A percentile compares a stretch with the other conserved stretches of the same genome.
Evolutionary conservation across 495 filamentous ascomycete genomes (phyloP).

Genomic region (Xylaria flabelliformis): DNA sequence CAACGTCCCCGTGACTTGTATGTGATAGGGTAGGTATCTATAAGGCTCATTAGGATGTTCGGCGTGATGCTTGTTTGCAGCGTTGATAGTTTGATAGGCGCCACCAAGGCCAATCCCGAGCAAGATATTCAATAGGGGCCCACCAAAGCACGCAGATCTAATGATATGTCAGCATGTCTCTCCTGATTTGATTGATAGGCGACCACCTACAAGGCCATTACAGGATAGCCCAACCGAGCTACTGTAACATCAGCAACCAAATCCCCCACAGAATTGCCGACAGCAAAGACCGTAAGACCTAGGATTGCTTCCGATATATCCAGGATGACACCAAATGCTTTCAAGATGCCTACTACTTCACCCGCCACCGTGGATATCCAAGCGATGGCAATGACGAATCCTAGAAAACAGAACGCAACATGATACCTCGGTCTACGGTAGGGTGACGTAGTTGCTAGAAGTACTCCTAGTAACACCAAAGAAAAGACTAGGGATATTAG

Average conservation of each 20-base stretch:
- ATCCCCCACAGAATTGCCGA: constrained; percentile 94
- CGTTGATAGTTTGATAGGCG: constrained; percentile 77
- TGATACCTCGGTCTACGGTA: constrained; percentile 68
- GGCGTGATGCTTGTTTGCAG: constrained; percentile 58
- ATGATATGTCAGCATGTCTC: constrained; percentile 31
- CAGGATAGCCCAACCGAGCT: constrained; percentile 88
- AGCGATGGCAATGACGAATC: constrained; percentile 88
- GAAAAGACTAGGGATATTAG: constrained; percentile 76
- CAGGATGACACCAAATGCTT: constrained; percentile 90
- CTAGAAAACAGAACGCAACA: constrained; percentile 79
- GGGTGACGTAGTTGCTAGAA: constrained; percentile 68
- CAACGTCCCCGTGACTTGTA: constrained; percentile 83
- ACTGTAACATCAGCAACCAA: constrained; percentile 95
- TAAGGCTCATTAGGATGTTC: constrained; percentile 64
- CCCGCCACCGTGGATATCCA: constrained; percentile 98
- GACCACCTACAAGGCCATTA: constrained; percentile 82
- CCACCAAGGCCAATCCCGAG: constrained; percentile 91
- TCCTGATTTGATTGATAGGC: constrained; percentile 23
- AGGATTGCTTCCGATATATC: constrained; percentile 95
- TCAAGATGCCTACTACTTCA: constrained; percentile 94
- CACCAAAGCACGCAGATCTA: constrained; percentile 88
- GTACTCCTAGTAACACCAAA: constrained; percentile 62
- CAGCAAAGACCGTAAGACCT: constrained; percentile 94
- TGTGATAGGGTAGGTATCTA: constrained; percentile 69
- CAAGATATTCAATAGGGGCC: constrained; percentile 96